Percentiles rank a stretch among this genome's conserved stretches.
These are phyloP conservation scores for Yamadazyma oceani DNA, from an alignment of 1,139 yeast species.

Conservation along the genomic window DNA sequence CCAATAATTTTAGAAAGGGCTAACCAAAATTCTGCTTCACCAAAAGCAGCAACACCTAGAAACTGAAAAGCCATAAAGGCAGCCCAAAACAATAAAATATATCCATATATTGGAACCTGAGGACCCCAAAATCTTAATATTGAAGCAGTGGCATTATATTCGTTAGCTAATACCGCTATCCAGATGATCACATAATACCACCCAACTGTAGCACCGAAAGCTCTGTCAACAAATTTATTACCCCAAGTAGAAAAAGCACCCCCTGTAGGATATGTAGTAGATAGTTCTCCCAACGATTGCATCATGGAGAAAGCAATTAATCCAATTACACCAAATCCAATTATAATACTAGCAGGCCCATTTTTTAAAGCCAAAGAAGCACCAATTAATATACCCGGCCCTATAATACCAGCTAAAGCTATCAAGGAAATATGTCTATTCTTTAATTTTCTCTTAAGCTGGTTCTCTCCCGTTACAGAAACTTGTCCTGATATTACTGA, in stretches of 20 bases:
- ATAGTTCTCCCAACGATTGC: constrained; percentile 58
- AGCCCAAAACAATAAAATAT: constrained; percentile 55
- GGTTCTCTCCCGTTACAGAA: constrained; percentile 2
- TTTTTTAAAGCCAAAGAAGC: constrained; percentile 44
- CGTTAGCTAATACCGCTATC: constrained; percentile 61
- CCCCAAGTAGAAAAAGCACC: constrained; percentile 57
- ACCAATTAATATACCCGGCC: constrained; percentile 53
- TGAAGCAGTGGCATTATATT: constrained; percentile 55
- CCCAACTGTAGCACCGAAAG: constrained; percentile 61
- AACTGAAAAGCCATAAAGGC: constrained; percentile 55
- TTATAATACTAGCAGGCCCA: constrained; percentile 47
- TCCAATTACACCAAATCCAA: constrained; percentile 52
- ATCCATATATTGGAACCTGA: constrained; percentile 59
- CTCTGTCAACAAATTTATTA: constrained; percentile 52
- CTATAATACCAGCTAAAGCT: constrained; percentile 56
- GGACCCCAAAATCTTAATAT: constrained; percentile 61
- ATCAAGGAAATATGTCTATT: constrained; percentile 46
- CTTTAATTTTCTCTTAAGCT: constrained; percentile 33
- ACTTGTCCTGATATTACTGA: constrained; percentile 2
- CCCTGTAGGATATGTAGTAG: constrained; percentile 53
- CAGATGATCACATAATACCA: constrained; percentile 64
- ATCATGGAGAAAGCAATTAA: constrained; percentile 57
- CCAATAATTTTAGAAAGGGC: constrained; percentile 58
- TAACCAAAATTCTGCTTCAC: constrained; percentile 68
- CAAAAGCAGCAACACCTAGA: constrained; percentile 59